These are phyloP conservation scores for Eutypa lata DNA, from an alignment of 2,329 filamentous ascomycete species.

Conservation along the genomic window DNA sequence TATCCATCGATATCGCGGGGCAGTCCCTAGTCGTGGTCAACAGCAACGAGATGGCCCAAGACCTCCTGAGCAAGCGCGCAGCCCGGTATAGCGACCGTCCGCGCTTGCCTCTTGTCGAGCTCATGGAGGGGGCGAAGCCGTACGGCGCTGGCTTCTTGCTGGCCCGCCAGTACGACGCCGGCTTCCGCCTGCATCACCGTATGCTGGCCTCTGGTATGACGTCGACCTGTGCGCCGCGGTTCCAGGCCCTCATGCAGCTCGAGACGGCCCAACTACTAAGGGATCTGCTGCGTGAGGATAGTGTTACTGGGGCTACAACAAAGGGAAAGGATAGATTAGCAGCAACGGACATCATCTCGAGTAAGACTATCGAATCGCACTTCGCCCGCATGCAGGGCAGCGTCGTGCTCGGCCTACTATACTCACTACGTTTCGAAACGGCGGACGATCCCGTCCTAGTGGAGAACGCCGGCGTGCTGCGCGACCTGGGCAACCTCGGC, in stretches of 20 bases:
- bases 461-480: conserved; percentile 22
- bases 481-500: conserved; percentile 20
- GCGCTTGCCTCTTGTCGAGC: conserved; percentile 27
- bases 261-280: conserved; percentile 42
- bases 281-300: conserved; percentile 34
- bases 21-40: conserved; percentile 13
- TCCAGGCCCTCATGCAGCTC: conserved; percentile 41
- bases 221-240: conserved; percentile 27
- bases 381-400: conserved; percentile 34
- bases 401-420: conserved; percentile 33
- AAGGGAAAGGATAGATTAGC: neutral
- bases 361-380: conserved; percentile 21
- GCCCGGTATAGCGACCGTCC: conserved; percentile 16
- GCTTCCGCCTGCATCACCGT: conserved; percentile 35
- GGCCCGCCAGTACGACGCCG: conserved; percentile 29
- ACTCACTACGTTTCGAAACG: conserved; percentile 31
- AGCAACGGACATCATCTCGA: neutral
- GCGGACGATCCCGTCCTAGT: conserved; percentile 23
- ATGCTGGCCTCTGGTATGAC: conserved; percentile 34
- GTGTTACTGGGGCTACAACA: conserved; percentile 15
- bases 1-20: conserved; percentile 13
- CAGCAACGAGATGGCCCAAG: conserved; percentile 8
- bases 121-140: conserved; percentile 23
- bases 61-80: conserved; percentile 8
- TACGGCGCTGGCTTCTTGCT: neutral